Conservation (phyloP, 345 rosid species). For the Sisymbrium irio region DNA sequence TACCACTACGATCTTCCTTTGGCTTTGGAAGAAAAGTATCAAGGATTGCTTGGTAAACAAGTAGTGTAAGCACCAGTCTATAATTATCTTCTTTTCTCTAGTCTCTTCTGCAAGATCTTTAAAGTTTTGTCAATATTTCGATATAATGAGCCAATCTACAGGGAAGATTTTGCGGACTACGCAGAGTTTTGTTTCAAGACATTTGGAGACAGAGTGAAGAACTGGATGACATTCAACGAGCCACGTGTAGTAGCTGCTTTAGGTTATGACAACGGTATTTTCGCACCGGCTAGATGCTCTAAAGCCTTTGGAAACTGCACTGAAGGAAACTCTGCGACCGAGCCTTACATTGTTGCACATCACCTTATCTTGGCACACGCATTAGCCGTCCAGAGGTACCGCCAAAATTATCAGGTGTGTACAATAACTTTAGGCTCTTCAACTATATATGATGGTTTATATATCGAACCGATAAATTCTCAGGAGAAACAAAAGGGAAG, state of each 20-base stretch:
- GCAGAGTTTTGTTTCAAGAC: constrained; percentile 90
- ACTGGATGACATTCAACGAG: constrained; percentile 97
- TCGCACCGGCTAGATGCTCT: constrained; percentile 89
- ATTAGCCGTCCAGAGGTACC: constrained; percentile 82
- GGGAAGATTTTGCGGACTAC: constrained; percentile 86
- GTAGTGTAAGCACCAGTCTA: constrained; percentile 59
- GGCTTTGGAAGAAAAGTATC: constrained; percentile 76
- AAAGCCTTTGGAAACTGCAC: constrained; percentile 84
- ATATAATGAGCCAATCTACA: constrained; percentile 25
- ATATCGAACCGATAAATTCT: not conserved
- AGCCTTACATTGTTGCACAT: constrained; percentile 87
- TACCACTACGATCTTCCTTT: constrained; percentile 91
- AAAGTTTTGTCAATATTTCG: not conserved
- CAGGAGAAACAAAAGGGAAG: constrained; percentile 83
- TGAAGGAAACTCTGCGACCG: constrained; percentile 76
- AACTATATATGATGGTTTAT: not conserved
- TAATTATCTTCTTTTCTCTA: not conserved
- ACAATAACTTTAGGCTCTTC: not conserved
- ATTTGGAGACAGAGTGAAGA: constrained; percentile 88
- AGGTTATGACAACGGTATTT: constrained; percentile 79
- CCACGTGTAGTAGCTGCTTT: constrained; percentile 92
- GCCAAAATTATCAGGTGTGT: constrained; percentile 65
- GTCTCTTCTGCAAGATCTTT: not conserved
- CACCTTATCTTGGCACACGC: constrained; percentile 80
- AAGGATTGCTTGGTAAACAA: constrained; percentile 59